phyloP scores from a whole-genome alignment of 805 yeast genomes.

The Nematodospora valgi region DNA sequence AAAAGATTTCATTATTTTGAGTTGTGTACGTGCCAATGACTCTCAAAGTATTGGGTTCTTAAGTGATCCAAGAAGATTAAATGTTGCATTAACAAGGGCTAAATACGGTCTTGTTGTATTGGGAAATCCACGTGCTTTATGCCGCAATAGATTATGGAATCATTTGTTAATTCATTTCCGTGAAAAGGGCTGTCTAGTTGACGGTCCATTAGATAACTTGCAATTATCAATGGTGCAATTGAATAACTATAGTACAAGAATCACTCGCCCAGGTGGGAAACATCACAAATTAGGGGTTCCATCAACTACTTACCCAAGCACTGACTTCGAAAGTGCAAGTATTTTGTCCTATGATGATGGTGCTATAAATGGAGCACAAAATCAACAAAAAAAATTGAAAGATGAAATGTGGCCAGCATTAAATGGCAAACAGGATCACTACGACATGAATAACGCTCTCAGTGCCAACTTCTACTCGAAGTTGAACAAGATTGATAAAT shows the following conservation, averaged over 20 bases:
- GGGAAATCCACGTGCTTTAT: slow-evolving; percentile 80
- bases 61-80: slow-evolving; percentile 41
- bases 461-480: slow-evolving; percentile 33
- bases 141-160: slow-evolving; percentile 74
- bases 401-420: slow-evolving; percentile 26
- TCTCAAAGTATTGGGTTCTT: slow-evolving; percentile 40
- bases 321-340: slow-evolving; percentile 27
- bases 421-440: neutral
- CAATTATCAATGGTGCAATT: slow-evolving; percentile 66
- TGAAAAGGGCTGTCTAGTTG: slow-evolving; percentile 84
- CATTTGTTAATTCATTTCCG: slow-evolving; percentile 72
- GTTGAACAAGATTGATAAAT: slow-evolving; percentile 16
- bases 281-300: slow-evolving; percentile 10
- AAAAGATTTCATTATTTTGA: slow-evolving; percentile 40
- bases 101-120: slow-evolving; percentile 49
- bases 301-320: slow-evolving; percentile 11
- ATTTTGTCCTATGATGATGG: slow-evolving; percentile 21
- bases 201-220: slow-evolving; percentile 79
- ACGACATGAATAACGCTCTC: slow-evolving; percentile 12
- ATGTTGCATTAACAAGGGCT: slow-evolving; percentile 44
- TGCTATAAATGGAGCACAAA: slow-evolving; percentile 2
- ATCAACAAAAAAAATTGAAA: neutral
- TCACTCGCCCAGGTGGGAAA: neutral
- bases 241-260: slow-evolving; percentile 24
- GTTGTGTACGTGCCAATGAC: slow-evolving; percentile 44